Base-by-base conservation (phyloP, 352 stramenopile genomes). In the Lagenidium giganteum region DNA sequence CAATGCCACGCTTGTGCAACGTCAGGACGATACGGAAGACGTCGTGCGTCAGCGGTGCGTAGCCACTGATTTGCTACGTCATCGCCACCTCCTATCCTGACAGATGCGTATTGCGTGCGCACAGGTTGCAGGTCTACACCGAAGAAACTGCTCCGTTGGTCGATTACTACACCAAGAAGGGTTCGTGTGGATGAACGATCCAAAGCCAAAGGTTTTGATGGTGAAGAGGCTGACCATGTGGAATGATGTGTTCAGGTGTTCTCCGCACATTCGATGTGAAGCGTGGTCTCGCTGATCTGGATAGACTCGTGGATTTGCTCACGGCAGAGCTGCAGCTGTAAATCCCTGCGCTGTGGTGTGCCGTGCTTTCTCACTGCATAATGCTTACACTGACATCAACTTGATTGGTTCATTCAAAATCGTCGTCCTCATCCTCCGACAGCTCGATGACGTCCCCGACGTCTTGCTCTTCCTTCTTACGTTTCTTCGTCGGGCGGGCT, bases 71-170 rank as follows among this genome's bases (percentile, higher is more conserved):
- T 2, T 43, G 2, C 4, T 31, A 7, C 8, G 8, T 35, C 3
- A 21, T 42, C n/a, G n/a, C n/a, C n/a, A n/a, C n/a, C n/a, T n/a
- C n/a, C n/a, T n/a, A n/a, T n/a, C n/a, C n/a, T n/a, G n/a, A n/a
- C n/a, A n/a, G n/a, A n/a, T n/a, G n/a, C 30, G 9, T 51, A 5
- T 22, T 46, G 13, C 9, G 17, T 48, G 8, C 13, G 3, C 16
- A 13, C 23, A 81, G 77, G 16, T 44, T 94, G 51, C 55, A 82
- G n/a, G 82, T 94, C 16, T 94, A 94, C 67, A 85, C 87, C 23
- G 54, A 81, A 17, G 74, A 94, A 47, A 94, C 83, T 2, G 64
- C 67, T 21, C 83, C 83, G 23, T 48, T 94, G 11, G 67, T 92
- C 42, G 60, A 86, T 29, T 93, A 85, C 30, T 94, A 93, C 71